Evolutionary conservation across 2,329 filamentous ascomycete genomes (phyloP).

Genomic region (Fusarium anguioides): DNA sequence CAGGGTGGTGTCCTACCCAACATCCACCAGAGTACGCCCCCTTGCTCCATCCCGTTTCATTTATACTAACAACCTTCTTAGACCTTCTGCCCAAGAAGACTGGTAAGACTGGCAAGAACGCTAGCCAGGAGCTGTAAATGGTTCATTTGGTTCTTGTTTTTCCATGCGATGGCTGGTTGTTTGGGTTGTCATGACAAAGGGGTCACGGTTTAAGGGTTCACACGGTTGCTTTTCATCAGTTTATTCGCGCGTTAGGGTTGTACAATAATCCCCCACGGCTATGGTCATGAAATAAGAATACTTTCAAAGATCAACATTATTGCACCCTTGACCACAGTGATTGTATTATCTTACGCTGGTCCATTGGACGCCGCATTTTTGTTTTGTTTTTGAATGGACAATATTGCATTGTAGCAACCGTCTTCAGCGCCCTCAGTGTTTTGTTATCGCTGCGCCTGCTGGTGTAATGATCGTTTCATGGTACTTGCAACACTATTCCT

Average conservation of each 20-base stretch:
- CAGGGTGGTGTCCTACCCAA: slow-evolving; percentile 97
- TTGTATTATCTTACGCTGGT: too few species aligned
- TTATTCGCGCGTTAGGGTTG: slow-evolving; percentile 69
- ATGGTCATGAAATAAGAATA: slow-evolving; percentile 73
- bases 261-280: slow-evolving; percentile 78
- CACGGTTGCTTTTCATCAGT: slow-evolving; percentile 64
- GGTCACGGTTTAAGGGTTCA: slow-evolving; percentile 82
- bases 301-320: slow-evolving; percentile 54
- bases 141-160: slow-evolving; percentile 60
- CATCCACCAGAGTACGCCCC: slow-evolving; percentile 89
- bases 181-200: slow-evolving; percentile 85
- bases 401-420: too few species aligned
- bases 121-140: slow-evolving; percentile 92
- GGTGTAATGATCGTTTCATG: too few species aligned
- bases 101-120: slow-evolving; percentile 89
- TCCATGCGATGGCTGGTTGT: slow-evolving; percentile 69
- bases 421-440: too few species aligned
- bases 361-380: too few species aligned
- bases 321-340: too few species aligned
- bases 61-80: slow-evolving; percentile 59
- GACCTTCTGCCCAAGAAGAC: slow-evolving; percentile 99
- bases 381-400: too few species aligned
- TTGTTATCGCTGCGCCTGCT: too few species aligned
- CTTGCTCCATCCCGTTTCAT: neutral
- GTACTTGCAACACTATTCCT: too few species aligned